These are phyloP conservation scores for Decorospora gaudefroyi DNA, from an alignment of 2,329 filamentous ascomycete species.

Conservation along the genomic window DNA sequence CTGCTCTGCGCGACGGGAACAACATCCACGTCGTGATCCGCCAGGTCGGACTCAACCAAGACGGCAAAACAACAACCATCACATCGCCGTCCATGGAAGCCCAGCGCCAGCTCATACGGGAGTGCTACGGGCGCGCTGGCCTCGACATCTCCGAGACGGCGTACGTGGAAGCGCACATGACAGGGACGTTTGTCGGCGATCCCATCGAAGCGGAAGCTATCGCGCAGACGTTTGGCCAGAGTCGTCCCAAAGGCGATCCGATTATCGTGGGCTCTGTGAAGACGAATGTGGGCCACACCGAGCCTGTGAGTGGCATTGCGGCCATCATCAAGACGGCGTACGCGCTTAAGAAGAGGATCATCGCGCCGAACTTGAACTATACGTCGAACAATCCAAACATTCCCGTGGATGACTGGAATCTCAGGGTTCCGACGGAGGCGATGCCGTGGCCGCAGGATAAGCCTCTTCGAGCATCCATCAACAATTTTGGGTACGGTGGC, in stretches of 20 bases:
- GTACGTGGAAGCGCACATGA: conserved; percentile 43
- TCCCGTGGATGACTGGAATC: neutral
- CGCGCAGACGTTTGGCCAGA: neutral
- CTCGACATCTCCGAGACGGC: conserved; percentile 8
- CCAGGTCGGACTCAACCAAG: conserved; percentile 2
- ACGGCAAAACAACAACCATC: neutral
- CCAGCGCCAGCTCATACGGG: neutral
- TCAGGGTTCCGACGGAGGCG: conserved; percentile 7
- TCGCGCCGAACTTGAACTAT: conserved; percentile 4
- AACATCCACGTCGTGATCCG: conserved; percentile 4
- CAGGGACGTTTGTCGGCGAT: conserved; percentile 57
- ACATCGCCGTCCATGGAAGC: conserved; percentile 3
- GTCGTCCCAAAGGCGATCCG: neutral
- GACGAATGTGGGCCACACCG: conserved; percentile 10
- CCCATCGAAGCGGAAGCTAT: conserved; percentile 18
- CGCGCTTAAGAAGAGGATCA: conserved; percentile 1
- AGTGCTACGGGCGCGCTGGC: conserved; percentile 2
- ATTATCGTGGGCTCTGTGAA: conserved; percentile 13
- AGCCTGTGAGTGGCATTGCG: conserved; percentile 9
- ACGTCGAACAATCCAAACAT: conserved; percentile 12
- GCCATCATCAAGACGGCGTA: conserved; percentile 8
- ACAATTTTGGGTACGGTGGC: conserved; percentile 26
- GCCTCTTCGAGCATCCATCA: conserved; percentile 10
- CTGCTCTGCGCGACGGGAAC: neutral
- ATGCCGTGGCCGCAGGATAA: conserved; percentile 13